Evolutionary conservation across 768 basidiomycete genomes (phyloP).

Genomic region (Lentinula raphanica): DNA sequence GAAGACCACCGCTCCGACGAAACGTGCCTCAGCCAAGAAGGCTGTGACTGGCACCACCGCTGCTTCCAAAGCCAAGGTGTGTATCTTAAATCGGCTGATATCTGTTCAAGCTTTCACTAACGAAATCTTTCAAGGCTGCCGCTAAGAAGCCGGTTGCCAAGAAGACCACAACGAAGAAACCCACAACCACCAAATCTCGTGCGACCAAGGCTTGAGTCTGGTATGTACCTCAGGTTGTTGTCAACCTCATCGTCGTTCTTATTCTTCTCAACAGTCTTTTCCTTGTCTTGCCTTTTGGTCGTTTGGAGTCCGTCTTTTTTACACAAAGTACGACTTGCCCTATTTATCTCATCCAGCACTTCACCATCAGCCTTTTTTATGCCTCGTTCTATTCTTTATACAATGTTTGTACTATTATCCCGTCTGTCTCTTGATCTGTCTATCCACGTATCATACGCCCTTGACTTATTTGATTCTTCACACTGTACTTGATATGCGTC

Average conservation of each 20-base stretch:
- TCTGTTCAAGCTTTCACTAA: too few relatives aligned
- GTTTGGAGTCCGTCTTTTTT: constrained; percentile 12
- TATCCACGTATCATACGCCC: neutral
- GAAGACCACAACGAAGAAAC: constrained; percentile 17
- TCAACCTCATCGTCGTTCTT: neutral
- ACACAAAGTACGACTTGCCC: neutral
- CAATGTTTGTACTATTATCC: constrained; percentile 19
- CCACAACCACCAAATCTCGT: constrained; percentile 25
- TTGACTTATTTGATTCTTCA: neutral
- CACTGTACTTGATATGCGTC: too few relatives aligned
- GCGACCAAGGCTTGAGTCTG: constrained; percentile 21
- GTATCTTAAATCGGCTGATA: neutral
- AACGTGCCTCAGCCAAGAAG: constrained; percentile 61
- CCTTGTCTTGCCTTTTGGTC: constrained; percentile 14
- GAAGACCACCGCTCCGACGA: constrained; percentile 32
- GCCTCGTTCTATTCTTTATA: constrained; percentile 14
- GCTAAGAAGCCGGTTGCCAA: constrained; percentile 29
- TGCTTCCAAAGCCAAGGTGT: constrained; percentile 32
- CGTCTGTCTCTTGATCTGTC: neutral
- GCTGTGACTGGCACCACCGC: constrained; percentile 44
- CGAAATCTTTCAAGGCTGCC: constrained; percentile 18
- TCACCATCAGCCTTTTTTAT: neutral
- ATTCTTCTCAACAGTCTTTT: neutral
- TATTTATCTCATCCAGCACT: neutral
- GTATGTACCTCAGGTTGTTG: neutral